A percentile compares a stretch with the other conserved stretches of the same genome.
Conservation (phyloP, 2,329 filamentous ascomycete genomes). For the Aspergillus udagawae region DNA sequence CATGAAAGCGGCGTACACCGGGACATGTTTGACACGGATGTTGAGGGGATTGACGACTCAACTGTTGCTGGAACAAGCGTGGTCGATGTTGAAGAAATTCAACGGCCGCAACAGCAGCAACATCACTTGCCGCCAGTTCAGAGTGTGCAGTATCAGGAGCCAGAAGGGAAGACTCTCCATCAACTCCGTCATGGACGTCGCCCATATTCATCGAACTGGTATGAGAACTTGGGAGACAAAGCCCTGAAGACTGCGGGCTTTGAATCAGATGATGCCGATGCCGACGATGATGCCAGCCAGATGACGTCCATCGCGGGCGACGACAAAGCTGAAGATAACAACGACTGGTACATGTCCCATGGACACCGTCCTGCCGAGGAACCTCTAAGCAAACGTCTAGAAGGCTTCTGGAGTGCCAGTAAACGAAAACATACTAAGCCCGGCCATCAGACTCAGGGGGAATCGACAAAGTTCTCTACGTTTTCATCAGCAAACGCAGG, state of each 20-base stretch:
- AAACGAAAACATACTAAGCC: conserved; percentile 21
- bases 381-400: conserved; percentile 34
- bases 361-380: conserved; percentile 26
- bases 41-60: conserved; percentile 42
- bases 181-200: conserved; percentile 24
- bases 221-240: conserved; percentile 31
- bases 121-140: conserved; percentile 17
- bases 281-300: conserved; percentile 27
- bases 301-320: conserved; percentile 28
- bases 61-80: conserved; percentile 40
- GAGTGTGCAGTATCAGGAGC: conserved; percentile 18
- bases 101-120: conserved; percentile 1
- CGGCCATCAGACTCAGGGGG: conserved; percentile 14
- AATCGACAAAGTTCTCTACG: conserved; percentile 13
- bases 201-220: conserved; percentile 26
- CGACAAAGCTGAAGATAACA: conserved; percentile 24
- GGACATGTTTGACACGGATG: conserved; percentile 42
- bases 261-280: conserved; percentile 30
- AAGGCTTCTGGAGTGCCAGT: conserved; percentile 37
- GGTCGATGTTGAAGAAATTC: conserved; percentile 29
- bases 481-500: conserved; percentile 19
- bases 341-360: conserved; percentile 26
- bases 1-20: conserved; percentile 17
- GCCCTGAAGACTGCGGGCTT: conserved; percentile 35
- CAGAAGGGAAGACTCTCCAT: conserved; percentile 18